Evolutionary conservation across 305 asterid genomes (phyloP).

Genomic region (Solanum chacoense): DNA sequence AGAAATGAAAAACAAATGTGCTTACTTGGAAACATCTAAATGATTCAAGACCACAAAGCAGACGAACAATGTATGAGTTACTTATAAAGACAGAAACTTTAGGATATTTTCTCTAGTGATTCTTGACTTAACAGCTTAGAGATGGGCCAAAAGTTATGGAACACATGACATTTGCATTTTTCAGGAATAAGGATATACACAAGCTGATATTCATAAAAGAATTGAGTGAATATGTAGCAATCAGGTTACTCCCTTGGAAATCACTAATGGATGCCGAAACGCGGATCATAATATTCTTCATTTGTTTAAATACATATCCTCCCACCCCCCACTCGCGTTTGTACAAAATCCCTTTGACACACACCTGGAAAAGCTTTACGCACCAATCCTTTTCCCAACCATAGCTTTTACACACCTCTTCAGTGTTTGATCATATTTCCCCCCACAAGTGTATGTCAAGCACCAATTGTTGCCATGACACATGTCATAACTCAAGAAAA

Average conservation of each 20-base stretch:
- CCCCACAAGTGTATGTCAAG: not conserved
- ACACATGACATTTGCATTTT: not conserved
- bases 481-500: not conserved
- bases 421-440: not conserved
- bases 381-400: not conserved
- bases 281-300: not conserved
- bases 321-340: not conserved
- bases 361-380: not conserved
- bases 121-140: not conserved
- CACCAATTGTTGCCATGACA: not conserved
- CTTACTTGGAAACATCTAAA: not conserved
- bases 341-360: not conserved
- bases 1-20: not conserved
- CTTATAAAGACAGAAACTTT: not conserved
- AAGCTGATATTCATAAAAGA: not conserved
- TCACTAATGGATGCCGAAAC: not conserved
- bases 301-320: not conserved
- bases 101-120: not conserved
- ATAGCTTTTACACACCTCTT: not conserved
- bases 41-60: not conserved
- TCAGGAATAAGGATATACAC: not conserved
- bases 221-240: not conserved
- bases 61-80: not conserved
- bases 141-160: not conserved
- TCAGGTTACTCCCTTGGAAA: not conserved